These are phyloP conservation scores for Beverwykella pulmonaria DNA, from an alignment of 495 filamentous ascomycete genomes.

Conservation along the genomic window DNA sequence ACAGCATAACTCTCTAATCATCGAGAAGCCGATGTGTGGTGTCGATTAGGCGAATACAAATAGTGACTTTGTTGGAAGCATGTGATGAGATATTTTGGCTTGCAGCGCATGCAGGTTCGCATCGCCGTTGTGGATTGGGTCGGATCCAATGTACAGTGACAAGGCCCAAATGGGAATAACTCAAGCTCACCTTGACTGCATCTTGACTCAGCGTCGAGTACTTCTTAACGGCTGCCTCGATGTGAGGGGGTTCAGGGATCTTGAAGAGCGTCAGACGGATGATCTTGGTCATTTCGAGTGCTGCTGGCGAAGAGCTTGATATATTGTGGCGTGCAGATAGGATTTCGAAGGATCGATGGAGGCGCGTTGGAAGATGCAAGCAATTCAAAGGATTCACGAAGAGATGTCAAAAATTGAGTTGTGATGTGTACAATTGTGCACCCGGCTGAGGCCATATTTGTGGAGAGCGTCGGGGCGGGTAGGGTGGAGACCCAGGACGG, in stretches of 20 bases:
- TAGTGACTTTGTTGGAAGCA: neutral
- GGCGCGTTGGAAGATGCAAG: neutral
- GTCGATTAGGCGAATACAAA: too few relatives aligned
- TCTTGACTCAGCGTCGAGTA: conserved; percentile 57
- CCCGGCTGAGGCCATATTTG: conserved; percentile 9
- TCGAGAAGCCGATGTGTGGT: too few relatives aligned
- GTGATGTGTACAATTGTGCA: neutral
- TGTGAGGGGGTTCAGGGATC: conserved; percentile 54
- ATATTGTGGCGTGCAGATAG: conserved; percentile 16
- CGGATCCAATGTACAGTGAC: neutral
- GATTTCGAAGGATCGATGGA: neutral
- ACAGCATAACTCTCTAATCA: too few relatives aligned
- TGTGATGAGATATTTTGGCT: conserved; percentile 9
- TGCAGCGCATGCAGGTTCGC: conserved; percentile 14
- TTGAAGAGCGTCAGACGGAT: conserved; percentile 65
- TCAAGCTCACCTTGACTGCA: conserved; percentile 52
- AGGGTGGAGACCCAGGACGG: conserved; percentile 3
- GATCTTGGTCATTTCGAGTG: conserved; percentile 44
- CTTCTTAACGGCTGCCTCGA: conserved; percentile 50
- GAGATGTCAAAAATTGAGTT: neutral
- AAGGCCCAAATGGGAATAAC: neutral
- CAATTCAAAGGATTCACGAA: conserved; percentile 3
- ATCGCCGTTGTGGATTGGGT: neutral
- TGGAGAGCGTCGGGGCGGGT: conserved; percentile 11
- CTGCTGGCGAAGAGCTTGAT: neutral